phyloP scores from a whole-genome alignment of 208 protist genomes.

The Acanthamoeba castellanii region DNA sequence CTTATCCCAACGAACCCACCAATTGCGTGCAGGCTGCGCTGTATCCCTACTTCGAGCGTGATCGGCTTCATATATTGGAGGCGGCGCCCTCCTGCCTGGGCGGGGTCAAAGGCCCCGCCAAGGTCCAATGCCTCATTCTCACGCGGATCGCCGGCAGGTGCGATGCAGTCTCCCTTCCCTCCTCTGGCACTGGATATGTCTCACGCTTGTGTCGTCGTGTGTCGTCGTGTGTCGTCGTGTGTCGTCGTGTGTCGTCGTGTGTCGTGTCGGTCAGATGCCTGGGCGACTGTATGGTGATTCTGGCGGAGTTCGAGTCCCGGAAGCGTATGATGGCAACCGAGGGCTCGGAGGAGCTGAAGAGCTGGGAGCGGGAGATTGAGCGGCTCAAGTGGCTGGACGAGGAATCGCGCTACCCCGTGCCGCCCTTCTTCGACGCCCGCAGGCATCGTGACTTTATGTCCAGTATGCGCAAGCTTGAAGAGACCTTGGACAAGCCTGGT shows the following conservation, averaged over 20 bases:
- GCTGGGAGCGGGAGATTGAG: slow-evolving; percentile 16
- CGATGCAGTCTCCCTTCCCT: no score
- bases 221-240: no score
- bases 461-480: not conserved
- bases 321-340: not conserved
- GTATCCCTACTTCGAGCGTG: slow-evolving; percentile 12
- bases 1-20: no score
- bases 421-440: not conserved
- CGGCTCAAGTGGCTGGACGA: slow-evolving; percentile 3
- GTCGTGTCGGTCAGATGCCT: not conserved
- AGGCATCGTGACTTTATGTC: not conserved
- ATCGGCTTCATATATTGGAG: not conserved
- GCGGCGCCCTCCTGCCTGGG: slow-evolving; percentile 23
- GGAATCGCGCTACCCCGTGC: not conserved
- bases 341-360: not conserved
- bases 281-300: not conserved
- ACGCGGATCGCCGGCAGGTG: not conserved
- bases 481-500: slow-evolving; percentile 6
- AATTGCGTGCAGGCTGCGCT: not conserved
- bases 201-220: no score
- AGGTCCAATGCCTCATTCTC: not conserved
- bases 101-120: not conserved
- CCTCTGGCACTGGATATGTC: no score
- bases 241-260: no score
- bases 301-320: slow-evolving; percentile 6